phyloP scores from a whole-genome alignment of 495 filamentous ascomycete species.

The Penicillium herquei region DNA sequence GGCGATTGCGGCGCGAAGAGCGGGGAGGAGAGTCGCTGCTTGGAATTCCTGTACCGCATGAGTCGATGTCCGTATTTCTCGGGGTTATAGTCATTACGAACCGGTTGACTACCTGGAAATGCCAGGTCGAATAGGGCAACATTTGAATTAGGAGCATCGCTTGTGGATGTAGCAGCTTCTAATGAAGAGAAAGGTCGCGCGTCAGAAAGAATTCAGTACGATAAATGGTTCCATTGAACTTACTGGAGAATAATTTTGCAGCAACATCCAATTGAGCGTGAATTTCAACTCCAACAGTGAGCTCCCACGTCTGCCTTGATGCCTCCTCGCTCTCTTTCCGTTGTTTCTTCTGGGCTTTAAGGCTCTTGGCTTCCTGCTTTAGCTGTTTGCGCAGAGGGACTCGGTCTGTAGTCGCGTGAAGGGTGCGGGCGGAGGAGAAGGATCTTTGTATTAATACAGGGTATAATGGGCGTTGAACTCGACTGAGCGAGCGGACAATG shows the following conservation, averaged over 20 bases:
- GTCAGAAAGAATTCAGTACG: neutral
- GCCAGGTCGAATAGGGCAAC: slow-evolving; percentile 88
- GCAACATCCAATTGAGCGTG: slow-evolving; percentile 92
- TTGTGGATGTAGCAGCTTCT: slow-evolving; percentile 67
- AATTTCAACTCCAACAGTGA: slow-evolving; percentile 95
- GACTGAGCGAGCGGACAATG: slow-evolving; percentile 27
- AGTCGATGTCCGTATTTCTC: slow-evolving; percentile 1
- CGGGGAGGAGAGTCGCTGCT: slow-evolving; percentile 77
- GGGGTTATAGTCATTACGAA: slow-evolving; percentile 23
- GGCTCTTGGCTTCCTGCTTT: slow-evolving; percentile 65
- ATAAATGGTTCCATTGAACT: slow-evolving; percentile 9
- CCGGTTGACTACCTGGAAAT: slow-evolving; percentile 82
- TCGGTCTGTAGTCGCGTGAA: slow-evolving; percentile 27
- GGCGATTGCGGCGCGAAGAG: slow-evolving; percentile 82
- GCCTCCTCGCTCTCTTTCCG: slow-evolving; percentile 39
- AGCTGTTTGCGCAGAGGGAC: slow-evolving; percentile 70
- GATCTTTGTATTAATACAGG: slow-evolving; percentile 4
- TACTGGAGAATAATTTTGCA: slow-evolving; percentile 78
- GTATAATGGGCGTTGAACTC: slow-evolving; percentile 14
- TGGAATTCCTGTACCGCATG: slow-evolving; percentile 61
- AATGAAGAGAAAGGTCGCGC: neutral
- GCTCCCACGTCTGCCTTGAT: slow-evolving; percentile 63
- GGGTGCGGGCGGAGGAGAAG: slow-evolving; percentile 13
- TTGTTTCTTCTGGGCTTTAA: slow-evolving; percentile 36
- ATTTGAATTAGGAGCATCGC: slow-evolving; percentile 74